A percentile compares a stretch with the other conserved stretches of the same genome.
Evolutionary conservation across 1,284 basidiomycete species (phyloP).

Genomic region (Pseudozyma pruni): DNA sequence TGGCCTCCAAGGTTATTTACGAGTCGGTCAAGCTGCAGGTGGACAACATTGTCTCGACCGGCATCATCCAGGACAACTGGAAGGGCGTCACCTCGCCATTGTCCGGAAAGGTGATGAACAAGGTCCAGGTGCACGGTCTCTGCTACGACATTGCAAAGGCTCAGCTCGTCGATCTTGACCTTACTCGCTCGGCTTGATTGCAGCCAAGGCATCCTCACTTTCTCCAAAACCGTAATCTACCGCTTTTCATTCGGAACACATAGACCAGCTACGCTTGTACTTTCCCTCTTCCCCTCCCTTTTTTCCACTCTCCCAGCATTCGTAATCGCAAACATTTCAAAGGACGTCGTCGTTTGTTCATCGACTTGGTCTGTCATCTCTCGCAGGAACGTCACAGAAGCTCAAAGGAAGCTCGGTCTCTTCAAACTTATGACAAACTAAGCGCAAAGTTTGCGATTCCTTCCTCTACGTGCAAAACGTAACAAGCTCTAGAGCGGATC

Average conservation of each 20-base stretch:
- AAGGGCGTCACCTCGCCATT: slow-evolving; percentile 72
- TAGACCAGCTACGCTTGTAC: slow-evolving; percentile 14
- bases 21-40: slow-evolving; percentile 79
- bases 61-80: slow-evolving; percentile 80
- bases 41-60: slow-evolving; percentile 75
- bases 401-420: too few species aligned
- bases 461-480: not conserved
- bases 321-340: not conserved
- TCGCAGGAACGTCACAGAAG: too few species aligned
- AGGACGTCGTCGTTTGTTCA: too few species aligned
- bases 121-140: slow-evolving; percentile 58
- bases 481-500: slow-evolving; percentile 22
- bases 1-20: slow-evolving; percentile 50
- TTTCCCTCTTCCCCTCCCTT: not conserved
- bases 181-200: slow-evolving; percentile 26
- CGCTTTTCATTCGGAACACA: not conserved
- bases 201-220: too few species aligned
- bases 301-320: slow-evolving; percentile 4
- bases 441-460: too few species aligned
- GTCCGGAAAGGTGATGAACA: slow-evolving; percentile 60
- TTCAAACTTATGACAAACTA: too few species aligned
- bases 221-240: too few species aligned
- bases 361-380: too few species aligned
- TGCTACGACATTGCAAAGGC: slow-evolving; percentile 59
- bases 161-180: slow-evolving; percentile 46